These are phyloP conservation scores for Yamadazyma kanchanaburiensis DNA, from an alignment of 1,139 yeast genomes.

Conservation along the genomic window DNA sequence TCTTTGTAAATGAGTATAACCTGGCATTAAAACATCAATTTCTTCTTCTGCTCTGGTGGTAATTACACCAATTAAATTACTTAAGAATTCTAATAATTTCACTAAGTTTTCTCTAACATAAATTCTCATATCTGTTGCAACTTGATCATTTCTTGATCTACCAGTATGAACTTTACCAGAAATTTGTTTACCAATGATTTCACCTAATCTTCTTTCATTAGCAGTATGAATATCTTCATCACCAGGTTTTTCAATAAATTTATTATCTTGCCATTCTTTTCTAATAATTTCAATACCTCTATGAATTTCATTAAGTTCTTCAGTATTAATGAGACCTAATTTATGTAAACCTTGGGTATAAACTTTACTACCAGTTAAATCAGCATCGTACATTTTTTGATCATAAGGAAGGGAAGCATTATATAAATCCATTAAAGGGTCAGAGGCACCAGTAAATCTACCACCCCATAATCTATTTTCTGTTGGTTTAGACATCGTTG, in stretches of 20 bases:
- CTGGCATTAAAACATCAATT: conserved; percentile 94
- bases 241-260: conserved; percentile 80
- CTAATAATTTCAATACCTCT: conserved; percentile 69
- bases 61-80: conserved; percentile 62
- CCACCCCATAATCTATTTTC: conserved; percentile 94
- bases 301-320: conserved; percentile 78
- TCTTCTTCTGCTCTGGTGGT: conserved; percentile 76
- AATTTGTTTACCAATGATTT: conserved; percentile 85
- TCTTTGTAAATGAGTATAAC: conserved; percentile 96
- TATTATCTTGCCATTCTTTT: conserved; percentile 75
- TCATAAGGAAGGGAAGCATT: conserved; percentile 97
- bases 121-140: conserved; percentile 96
- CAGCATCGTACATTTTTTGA: conserved; percentile 90
- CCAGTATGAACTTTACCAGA: conserved; percentile 99
- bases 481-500: conserved; percentile 34
- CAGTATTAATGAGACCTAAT: conserved; percentile 65
- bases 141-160: conserved; percentile 96
- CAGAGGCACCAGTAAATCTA: conserved; percentile 94
- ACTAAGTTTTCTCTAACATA: conserved; percentile 79
- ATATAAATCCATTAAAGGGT: conserved; percentile 94
- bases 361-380: conserved; percentile 88
- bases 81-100: conserved; percentile 56
- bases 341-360: conserved; percentile 85
- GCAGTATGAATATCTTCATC: conserved; percentile 99
- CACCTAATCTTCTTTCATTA: conserved; percentile 95